Evolutionary conservation across 2,329 filamentous ascomycete species (phyloP), one percentile per base, ranked within the genome.

Genomic region (Exutisphaerella laricina): DNA sequence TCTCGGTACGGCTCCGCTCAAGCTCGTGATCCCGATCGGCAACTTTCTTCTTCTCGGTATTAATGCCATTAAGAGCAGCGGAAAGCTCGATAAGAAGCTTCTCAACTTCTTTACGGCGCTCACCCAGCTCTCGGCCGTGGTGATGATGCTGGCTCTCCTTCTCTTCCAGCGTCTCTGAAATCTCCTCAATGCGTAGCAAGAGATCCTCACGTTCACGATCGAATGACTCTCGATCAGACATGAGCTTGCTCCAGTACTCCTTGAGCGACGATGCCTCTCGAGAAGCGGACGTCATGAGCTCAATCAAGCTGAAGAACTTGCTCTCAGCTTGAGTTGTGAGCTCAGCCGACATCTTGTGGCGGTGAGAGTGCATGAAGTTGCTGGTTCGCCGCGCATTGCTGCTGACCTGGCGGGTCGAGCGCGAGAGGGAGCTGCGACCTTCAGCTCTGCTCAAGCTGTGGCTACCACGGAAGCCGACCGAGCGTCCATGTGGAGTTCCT

Each of bases 241-340:
- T 56, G 36, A 62, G 49, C 8, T 41, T 39, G 9, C 50, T 39
- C 59, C 59, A 62, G 36, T 58, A 54, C 42, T 60, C 57, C 35
- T 57, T 61, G 14, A 62, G 46, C 3, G 54, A 55, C 7, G 52
- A 51, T 4, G 59, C 58, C 36, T 62, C 59, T 13, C 53, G 51
- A 3, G 54, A 58, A 23, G 58, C 59, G 37, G 41, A 57, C 20
- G 51, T 45, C 51, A 62, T 60, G 33, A 61, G 46, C 31, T 62
- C 59, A 16, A 62, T 60, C 43, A 62, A 41, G 10, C 51, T 46
- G 43, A 58, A 54, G 49, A 62, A 62, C 41, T 60, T 61, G 48
- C 43, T 46, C 45, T 61, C 59, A 18, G 58, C 58, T 32, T 61
- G 54, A n/a, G 49, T 44, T 18, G 51, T 58, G 14, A 55, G 41